Evolutionary conservation across 176 grass and related monocot species (phyloP).

Genomic region (Raddia guianensis): DNA sequence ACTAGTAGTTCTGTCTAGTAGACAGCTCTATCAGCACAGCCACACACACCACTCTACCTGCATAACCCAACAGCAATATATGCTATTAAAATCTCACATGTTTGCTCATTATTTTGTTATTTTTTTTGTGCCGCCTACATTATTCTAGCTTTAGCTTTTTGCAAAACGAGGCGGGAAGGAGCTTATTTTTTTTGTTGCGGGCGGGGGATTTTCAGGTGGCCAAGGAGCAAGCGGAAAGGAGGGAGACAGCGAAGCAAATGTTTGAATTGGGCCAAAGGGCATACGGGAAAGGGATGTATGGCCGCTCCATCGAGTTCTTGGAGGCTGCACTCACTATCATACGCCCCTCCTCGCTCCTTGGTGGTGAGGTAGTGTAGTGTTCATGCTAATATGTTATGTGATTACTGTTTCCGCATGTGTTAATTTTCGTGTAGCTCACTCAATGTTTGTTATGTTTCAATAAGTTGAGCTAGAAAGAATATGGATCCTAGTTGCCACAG

Average conservation of each 20-base stretch:
- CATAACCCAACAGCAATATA: background rate
- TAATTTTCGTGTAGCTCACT: background rate
- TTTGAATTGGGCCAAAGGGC: conserved; percentile 91
- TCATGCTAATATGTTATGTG: background rate
- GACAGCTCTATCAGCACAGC: background rate
- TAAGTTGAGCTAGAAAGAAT: background rate
- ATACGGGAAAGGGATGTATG: conserved; percentile 91
- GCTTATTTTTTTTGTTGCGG: background rate
- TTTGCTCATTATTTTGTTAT: background rate
- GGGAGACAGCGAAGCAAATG: conserved; percentile 85
- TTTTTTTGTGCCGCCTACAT: background rate
- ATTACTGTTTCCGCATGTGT: background rate
- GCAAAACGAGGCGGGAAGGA: background rate
- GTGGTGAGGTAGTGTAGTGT: conserved; percentile 72
- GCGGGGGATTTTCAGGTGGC: conserved; percentile 61
- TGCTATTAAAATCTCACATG: background rate
- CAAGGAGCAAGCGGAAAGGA: conserved; percentile 79
- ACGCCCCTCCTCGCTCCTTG: conserved; percentile 71
- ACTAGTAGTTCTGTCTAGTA: background rate
- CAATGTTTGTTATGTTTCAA: background rate
- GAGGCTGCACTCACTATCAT: conserved; percentile 85
- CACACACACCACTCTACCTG: background rate
- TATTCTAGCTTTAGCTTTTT: background rate
- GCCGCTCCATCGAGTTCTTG: conserved; percentile 86
- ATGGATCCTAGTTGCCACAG: background rate